Conservation (phyloP, 805 yeast genomes). For the Peterozyma xylosa region DNA sequence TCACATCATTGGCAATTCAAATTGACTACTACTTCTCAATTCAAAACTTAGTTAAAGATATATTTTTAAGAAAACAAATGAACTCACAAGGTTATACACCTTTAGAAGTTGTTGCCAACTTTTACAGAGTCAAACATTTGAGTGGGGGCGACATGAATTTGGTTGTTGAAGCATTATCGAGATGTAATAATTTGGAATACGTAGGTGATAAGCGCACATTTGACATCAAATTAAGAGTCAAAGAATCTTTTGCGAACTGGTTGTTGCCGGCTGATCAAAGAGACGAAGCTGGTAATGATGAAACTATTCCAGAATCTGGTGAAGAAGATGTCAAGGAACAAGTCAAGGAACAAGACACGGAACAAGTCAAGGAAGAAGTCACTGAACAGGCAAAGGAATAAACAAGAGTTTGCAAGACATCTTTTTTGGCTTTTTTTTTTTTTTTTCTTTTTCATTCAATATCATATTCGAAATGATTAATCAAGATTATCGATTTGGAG, state of each 20-base stretch:
- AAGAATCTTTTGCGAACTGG: constrained; percentile 57
- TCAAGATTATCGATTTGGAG: no score
- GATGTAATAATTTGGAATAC: constrained; percentile 39
- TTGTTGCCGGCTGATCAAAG: constrained; percentile 50
- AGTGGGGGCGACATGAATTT: constrained; percentile 46
- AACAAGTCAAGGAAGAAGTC: not conserved
- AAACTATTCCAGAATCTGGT: constrained; percentile 14
- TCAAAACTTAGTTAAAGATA: constrained; percentile 82
- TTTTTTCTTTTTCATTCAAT: no score
- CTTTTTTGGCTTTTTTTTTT: no score
- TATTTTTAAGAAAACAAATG: constrained; percentile 77
- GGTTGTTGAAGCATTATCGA: constrained; percentile 47
- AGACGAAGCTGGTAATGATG: constrained; percentile 37
- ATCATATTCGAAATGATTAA: no score
- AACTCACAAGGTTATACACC: constrained; percentile 68
- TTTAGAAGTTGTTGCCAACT: constrained; percentile 52
- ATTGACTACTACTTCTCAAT: constrained; percentile 85
- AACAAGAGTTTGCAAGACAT: no score
- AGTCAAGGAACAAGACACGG: not conserved
- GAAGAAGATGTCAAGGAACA: not conserved
- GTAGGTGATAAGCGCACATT: constrained; percentile 28
- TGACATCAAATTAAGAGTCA: constrained; percentile 55
- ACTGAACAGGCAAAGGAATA: no score
- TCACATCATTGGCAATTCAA: constrained; percentile 38
- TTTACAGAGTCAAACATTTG: constrained; percentile 68